phyloP scores from a whole-genome alignment of 371 early-diverging fungal species.

The Actinomortierella wolfii region DNA sequence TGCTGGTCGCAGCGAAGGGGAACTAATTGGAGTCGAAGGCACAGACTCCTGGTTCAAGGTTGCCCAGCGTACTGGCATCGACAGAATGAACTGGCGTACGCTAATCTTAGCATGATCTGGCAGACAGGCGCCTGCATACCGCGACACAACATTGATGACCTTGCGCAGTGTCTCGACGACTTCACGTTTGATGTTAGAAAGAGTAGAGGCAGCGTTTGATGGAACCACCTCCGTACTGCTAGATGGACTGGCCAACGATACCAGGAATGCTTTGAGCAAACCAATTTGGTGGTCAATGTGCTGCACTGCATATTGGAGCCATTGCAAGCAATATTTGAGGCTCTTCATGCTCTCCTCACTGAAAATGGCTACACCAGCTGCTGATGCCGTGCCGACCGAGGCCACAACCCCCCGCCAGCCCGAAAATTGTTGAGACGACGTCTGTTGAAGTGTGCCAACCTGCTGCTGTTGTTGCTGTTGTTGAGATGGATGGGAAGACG shows the following conservation, averaged over 20 bases:
- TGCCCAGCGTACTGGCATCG: constrained; percentile 87
- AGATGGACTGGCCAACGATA: constrained; percentile 54
- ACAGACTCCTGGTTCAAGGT: constrained; percentile 51
- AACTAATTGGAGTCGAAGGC: constrained; percentile 44
- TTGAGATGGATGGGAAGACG: neutral
- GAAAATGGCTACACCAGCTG: constrained; percentile 74
- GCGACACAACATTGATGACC: constrained; percentile 86
- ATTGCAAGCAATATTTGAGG: constrained; percentile 78
- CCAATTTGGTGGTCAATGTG: constrained; percentile 84
- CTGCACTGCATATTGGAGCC: constrained; percentile 85
- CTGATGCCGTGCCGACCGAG: constrained; percentile 69
- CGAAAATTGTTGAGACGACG: constrained; percentile 30
- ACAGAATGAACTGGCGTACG: constrained; percentile 87
- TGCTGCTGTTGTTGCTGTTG: constrained; percentile 25
- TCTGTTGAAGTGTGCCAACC: constrained; percentile 29
- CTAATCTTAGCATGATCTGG: constrained; percentile 83
- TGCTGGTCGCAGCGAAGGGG: constrained; percentile 51
- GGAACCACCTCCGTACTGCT: constrained; percentile 37
- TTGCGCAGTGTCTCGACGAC: constrained; percentile 85
- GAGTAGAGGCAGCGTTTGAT: constrained; percentile 45
- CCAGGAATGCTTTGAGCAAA: constrained; percentile 69
- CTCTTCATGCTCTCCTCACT: constrained; percentile 83
- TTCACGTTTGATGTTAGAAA: constrained; percentile 76
- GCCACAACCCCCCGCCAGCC: constrained; percentile 79
- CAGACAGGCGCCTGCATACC: constrained; percentile 86